Evolutionary conservation across 2,329 filamentous ascomycete genomes (phyloP), one percentile per base, ranked within the genome.

Genomic region (Epichloe amarillans): DNA sequence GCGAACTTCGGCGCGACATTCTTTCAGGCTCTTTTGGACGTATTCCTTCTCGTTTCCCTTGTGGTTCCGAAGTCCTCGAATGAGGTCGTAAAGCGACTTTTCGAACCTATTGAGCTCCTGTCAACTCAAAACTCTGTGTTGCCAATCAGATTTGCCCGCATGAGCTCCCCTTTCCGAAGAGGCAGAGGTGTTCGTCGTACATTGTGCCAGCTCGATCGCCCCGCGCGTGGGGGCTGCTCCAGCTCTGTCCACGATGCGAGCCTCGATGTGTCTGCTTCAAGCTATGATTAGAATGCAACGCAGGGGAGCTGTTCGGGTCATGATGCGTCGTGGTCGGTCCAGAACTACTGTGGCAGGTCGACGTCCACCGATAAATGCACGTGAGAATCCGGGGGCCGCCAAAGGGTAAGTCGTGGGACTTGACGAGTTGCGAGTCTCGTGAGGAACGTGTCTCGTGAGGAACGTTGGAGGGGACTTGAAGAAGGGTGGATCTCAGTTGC

Each of bases 11-110:
- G 83, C 76, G 61, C 90, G 88, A 69, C 93, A 98, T 86, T 98
- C 93, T 73, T 89, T 90, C 64, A 97, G 72, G 63, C 84, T 89
- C 67, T 88, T 84, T 64, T 95, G 86, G 53, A 98, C 94, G 68
- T 97, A 98, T 65, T 94, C 88, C 66, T 85, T 86, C 72, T 98
- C 93, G 64, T 84, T 86, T 61, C 91, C 91, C 69, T 95, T 96
- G 73, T 97, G 90, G 66, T 91, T 93, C 58, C 93, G 84, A 64
- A 98, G 75, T 62, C 93, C 93, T 69, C 90, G 82, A 62, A 98
- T 98, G 75, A 98, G 90, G 80, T 97, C 91, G 70, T 96, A 95
- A 19, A 98, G 80, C 41, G 93, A 96, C 72, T 98, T 98, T 70
- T 98, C 93, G 72, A 98, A 98, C 93, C 90, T 97, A 52, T 21